Evolutionary conservation across 257 asterid species (phyloP), one percentile per base, ranked within the genome.

Genomic region (Asclepias syriaca): DNA sequence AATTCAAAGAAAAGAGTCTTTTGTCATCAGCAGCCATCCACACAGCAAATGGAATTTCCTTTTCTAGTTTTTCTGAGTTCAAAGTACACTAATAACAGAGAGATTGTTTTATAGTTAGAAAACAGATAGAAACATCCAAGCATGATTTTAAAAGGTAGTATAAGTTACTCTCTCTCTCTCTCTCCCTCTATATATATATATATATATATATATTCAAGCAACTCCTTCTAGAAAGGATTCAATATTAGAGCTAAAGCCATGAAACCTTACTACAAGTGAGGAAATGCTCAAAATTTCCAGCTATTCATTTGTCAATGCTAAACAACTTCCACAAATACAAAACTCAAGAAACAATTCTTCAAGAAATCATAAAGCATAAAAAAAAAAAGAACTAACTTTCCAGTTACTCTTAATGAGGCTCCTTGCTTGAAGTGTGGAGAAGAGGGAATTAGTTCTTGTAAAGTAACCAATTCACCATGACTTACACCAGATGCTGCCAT

Each of bases 371-470:
- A 65, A 73, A 1, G 57, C 10, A 71, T 40, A 54, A 8, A 37
- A 2, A 37, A 37, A 18, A 64, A 49, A 43, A 68, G 63, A 32
- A 68, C 93, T 58, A 54, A 94, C 99, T 84, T 94, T 81, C 97
- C 99, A 63, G 91, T 94, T 4, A 94, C 92, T 72, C 99, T 86
- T 77, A 89, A 71, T 0, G 98, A 85, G 24, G 86, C 87, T 13
- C 95, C 97, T 63, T 86, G 85, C 85, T 80, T 94, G 85, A 94
- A 94, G 55, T 72, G 78, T 53, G 95, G 83, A 0, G 95, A 87
- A 77, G 95, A 83, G 10, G 93, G 92, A 71, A 75, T 86, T 72
- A 94, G 79, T 72, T 91, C 97, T 80, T 81, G 83, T 34, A 94
- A 60, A 49, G 84, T 84, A 55, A 94, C 88, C 96, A 91, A 72